Evolutionary conservation across 371 early-diverging fungal species (phyloP), one percentile per base, ranked within the genome.

Genomic region (Mortierella sp.): DNA sequence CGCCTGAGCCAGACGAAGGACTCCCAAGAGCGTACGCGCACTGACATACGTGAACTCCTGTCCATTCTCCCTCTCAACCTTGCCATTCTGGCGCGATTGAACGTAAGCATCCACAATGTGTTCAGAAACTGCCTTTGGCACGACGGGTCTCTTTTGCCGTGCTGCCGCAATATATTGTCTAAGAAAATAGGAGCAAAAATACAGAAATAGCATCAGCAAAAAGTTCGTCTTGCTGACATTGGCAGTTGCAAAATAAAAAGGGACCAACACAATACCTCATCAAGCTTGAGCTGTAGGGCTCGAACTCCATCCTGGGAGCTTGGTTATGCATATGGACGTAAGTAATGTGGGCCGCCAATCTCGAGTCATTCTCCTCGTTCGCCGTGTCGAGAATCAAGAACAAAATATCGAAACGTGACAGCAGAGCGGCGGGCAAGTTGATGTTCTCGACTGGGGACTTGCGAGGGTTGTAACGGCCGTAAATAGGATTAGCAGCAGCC

Each of bases 371-470:
- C 50, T 92, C 92, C 51, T 87, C 82, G 50, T 89, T 86, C 21
- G 95, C 90, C 12, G 85, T 87, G 79, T 96, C 97, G 30, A 93
- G 87, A 11, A 99, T 90, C 72, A 99, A 88, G 80, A 95, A 97
- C 43, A 96, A 72, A 63, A 99, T 89, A 87, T 99, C 99, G 80
- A 99, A 99, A 82, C 99, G 92, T 26, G 95, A 94, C 48, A 99
- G 80, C 46, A 99, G 87, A 19, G 99, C 93, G 43, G 93, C 94
- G 8, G 99, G 99, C 49, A 99, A 86, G 59, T 96, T 96, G 78
- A 99, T 97, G 81, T 99, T 99, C 75, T 95, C 90, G 30, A 89
- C 89, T 15, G 94, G 88, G 21, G 90, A 89, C 39, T 90, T 83
- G 60, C 87, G 87, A 37, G 89, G 85, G 81, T 95, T 92, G 81